phyloP scores from a whole-genome alignment of 495 filamentous ascomycete species.

The Penicillium crystallinum region DNA sequence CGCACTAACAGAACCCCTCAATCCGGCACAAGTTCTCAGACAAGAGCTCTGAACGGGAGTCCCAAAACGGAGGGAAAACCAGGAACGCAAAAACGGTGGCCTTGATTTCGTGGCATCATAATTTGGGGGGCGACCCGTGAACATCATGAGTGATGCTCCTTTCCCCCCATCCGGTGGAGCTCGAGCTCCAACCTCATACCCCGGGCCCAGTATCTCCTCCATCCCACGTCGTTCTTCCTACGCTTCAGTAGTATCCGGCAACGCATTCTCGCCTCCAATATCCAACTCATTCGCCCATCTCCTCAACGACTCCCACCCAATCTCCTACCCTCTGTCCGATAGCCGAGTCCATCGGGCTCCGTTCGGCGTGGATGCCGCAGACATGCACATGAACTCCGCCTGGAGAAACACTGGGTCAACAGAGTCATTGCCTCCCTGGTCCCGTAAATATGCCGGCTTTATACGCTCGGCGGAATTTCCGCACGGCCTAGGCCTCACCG shows the following conservation, averaged over 20 bases:
- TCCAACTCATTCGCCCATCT: slow-evolving; percentile 57
- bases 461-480: slow-evolving; percentile 31
- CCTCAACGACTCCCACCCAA: slow-evolving; percentile 44
- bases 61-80: not conserved
- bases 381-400: slow-evolving; percentile 42
- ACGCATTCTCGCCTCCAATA: slow-evolving; percentile 46
- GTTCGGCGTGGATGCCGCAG: slow-evolving; percentile 42
- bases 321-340: slow-evolving; percentile 35
- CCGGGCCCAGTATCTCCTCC: slow-evolving; percentile 28
- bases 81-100: not conserved
- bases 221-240: slow-evolving; percentile 60
- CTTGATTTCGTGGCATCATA: not conserved
- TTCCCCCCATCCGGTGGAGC: slow-evolving; percentile 46
- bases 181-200: slow-evolving; percentile 37
- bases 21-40: not conserved
- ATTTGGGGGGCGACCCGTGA: slow-evolving; percentile 16
- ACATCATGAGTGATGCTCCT: slow-evolving; percentile 43
- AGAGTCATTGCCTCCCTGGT: slow-evolving; percentile 49
- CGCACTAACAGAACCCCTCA: not conserved
- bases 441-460: slow-evolving; percentile 56
- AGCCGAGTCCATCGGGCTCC: slow-evolving; percentile 30
- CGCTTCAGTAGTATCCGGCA: slow-evolving; percentile 74
- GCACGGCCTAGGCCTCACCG: slow-evolving; percentile 25
- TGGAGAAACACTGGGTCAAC: slow-evolving; percentile 33
- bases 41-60: not conserved